Base-by-base conservation (phyloP, 2,329 filamentous ascomycete species). In the Neonectria neomacrospora region DNA sequence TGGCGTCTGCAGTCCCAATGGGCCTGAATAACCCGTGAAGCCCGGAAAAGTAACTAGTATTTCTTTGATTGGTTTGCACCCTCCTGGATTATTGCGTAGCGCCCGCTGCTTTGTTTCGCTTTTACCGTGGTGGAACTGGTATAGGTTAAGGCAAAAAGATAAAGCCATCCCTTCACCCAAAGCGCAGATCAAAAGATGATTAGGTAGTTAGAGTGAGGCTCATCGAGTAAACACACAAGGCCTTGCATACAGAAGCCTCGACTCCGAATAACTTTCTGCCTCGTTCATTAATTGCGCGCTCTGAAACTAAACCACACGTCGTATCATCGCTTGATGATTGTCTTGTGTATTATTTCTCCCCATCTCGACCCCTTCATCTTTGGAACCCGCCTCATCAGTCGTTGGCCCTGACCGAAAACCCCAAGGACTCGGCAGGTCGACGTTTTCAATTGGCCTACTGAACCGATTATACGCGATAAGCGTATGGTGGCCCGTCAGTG, bases 401-500 rank as follows among this genome's bases (percentile, higher is more conserved):
- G 32, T 56, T 11, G 39, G 45, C 26, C 26, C 11, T 9, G 10
- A n/a, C 22, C 39, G 48, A 37, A 16, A 47, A 23, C 18, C 10
- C 44, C 51, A 41, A 20, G 50, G 23, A n/a, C 20, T 55, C 12
- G 62, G 58, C 12, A 65, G 22, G 8, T 44, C 54, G 16, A 47
- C 16, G 10, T 26, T 20, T 59, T 54, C 58, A 28, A 23, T 30
- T 8, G 62, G 64, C 1, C 45, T 52, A 2, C 67, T 69, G n/a
- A 70, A 69, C 0, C 57, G 59, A 7, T 69, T 64, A 34, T 58
- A 69, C 0, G 60, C 65, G 8, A 70, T 54, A 0, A 67, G 54
- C 0, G 50, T 58, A 3, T 66, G 61, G 1, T 8, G 3, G 0
- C 45, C 67, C 2, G 47, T 50, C 0, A 26, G 14, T 0, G 55